These are phyloP conservation scores for Diutina pseudorugosa DNA, from an alignment of 1,139 yeast species.

Conservation along the genomic window DNA sequence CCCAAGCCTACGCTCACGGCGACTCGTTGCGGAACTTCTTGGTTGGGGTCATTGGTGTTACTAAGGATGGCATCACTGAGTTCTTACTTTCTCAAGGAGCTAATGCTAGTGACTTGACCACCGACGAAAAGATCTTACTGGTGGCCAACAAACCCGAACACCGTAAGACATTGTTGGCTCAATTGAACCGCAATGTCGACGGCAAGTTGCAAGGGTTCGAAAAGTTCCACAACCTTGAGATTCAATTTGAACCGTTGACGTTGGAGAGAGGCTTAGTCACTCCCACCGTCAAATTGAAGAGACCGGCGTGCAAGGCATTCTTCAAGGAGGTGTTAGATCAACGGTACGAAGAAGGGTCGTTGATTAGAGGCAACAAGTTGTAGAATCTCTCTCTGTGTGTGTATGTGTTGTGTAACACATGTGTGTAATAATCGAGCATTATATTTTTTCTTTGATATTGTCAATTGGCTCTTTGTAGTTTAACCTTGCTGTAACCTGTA, in stretches of 20 bases:
- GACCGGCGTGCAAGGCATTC: constrained; percentile 27
- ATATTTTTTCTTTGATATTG: neutral
- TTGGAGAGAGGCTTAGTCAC: constrained; percentile 54
- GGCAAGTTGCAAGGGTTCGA: constrained; percentile 38
- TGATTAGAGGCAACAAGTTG: constrained; percentile 12
- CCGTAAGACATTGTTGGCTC: neutral
- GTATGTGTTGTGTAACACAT: no score
- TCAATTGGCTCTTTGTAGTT: neutral
- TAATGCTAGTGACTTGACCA: neutral
- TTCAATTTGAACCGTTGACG: constrained; percentile 57
- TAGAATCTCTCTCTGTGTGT: no score
- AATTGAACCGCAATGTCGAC: constrained; percentile 3
- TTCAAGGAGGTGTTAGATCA: constrained; percentile 34
- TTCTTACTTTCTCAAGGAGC: constrained; percentile 7
- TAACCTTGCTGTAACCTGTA: no score
- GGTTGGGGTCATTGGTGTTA: constrained; percentile 10
- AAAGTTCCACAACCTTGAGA: constrained; percentile 45
- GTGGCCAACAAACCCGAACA: neutral
- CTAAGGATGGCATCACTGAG: constrained; percentile 6
- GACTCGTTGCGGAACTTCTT: constrained; percentile 8
- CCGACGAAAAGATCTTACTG: neutral
- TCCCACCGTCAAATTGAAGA: constrained; percentile 64
- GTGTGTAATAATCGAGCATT: neutral
- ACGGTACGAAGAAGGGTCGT: constrained; percentile 51
- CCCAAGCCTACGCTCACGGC: constrained; percentile 10